phyloP scores from a whole-genome alignment of 495 filamentous ascomycete species.

The Podospora anserina region DNA sequence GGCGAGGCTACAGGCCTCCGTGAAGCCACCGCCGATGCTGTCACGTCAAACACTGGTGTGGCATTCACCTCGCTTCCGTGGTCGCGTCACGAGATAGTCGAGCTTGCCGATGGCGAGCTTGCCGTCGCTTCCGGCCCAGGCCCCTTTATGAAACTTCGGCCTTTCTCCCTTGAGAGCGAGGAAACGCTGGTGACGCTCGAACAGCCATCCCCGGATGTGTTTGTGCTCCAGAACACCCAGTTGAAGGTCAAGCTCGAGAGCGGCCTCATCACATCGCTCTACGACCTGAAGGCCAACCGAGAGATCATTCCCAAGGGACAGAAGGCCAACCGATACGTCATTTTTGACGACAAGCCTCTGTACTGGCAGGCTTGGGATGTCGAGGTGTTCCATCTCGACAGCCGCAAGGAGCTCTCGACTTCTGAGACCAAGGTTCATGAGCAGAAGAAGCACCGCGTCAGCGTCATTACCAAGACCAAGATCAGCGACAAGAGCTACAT shows the following conservation, averaged over 20 bases:
- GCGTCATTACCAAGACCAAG: conserved; percentile 72
- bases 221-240: conserved; percentile 72
- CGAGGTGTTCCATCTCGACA: conserved; percentile 91
- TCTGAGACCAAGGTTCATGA: conserved; percentile 68
- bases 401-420: conserved; percentile 67
- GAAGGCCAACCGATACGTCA: conserved; percentile 87
- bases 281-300: conserved; percentile 64
- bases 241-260: conserved; percentile 66
- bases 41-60: conserved; percentile 40
- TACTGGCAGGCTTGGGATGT: conserved; percentile 99
- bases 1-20: conserved; percentile 64
- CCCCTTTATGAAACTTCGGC: conserved; percentile 48
- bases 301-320: conserved; percentile 75
- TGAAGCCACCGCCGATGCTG: conserved; percentile 49
- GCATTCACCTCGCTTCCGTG: conserved; percentile 83
- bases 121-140: conserved; percentile 51
- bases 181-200: conserved; percentile 56
- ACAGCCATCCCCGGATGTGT: conserved; percentile 65
- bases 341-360: conserved; percentile 96
- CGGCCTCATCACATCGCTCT: conserved; percentile 78
- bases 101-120: conserved; percentile 47
- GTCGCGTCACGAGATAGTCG: conserved; percentile 68
- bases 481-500: conserved; percentile 87
- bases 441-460: conserved; percentile 68
- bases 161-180: conserved; percentile 42